Evolutionary conservation across 139 green algal genomes (phyloP).

Genomic region (Volvox africanus): DNA sequence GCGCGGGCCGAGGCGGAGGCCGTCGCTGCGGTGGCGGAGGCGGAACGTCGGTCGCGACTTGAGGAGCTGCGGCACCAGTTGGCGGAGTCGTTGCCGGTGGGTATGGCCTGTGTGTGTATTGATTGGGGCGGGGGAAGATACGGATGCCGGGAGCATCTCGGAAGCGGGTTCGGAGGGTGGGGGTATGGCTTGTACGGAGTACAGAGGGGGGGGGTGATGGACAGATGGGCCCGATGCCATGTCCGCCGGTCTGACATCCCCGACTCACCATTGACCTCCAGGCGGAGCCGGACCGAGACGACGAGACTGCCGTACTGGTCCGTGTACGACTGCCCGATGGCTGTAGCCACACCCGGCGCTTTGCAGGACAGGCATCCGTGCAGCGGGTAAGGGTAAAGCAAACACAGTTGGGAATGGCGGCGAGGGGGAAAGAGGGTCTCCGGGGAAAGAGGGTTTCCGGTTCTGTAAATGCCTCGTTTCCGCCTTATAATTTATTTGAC

Average conservation of each 20-base stretch:
- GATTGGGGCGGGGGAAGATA: too few species aligned
- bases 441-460: too few species aligned
- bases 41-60: not conserved
- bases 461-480: too few species aligned
- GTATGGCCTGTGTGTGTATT: not conserved
- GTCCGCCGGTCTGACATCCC: too few species aligned
- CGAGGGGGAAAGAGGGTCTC: too few species aligned
- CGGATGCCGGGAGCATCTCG: too few species aligned
- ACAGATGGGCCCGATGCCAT: too few species aligned
- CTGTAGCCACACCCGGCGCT: slow-evolving; percentile 33
- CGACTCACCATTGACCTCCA: not conserved
- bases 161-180: too few species aligned
- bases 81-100: not conserved
- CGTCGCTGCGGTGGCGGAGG: not conserved
- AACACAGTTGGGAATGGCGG: too few species aligned
- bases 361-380: not conserved
- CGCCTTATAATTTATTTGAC: too few species aligned
- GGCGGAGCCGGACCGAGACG: not conserved
- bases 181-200: not conserved
- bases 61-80: not conserved
- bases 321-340: slow-evolving; percentile 40
- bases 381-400: slow-evolving; percentile 15
- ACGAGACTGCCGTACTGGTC: slow-evolving; percentile 21
- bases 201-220: not conserved
- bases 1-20: not conserved